Percentiles rank a stretch among this genome's conserved stretches.
Evolutionary conservation across 2,329 filamentous ascomycete genomes (phyloP).

Genomic region (Corniculantispora saksenae): DNA sequence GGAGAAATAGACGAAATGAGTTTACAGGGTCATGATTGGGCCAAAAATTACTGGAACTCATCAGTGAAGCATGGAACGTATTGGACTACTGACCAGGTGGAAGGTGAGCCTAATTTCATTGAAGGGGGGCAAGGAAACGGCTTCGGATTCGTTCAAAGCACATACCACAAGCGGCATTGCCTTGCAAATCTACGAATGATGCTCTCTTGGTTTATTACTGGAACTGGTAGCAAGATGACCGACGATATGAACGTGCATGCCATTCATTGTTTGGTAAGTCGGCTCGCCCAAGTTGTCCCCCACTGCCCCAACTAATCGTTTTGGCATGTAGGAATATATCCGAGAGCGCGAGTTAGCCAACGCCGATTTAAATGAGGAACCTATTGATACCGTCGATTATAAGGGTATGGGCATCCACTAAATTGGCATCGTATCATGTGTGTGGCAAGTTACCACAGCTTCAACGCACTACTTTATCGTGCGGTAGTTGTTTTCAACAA

Average conservation of each 20-base stretch:
- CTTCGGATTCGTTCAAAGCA: conserved; percentile 8
- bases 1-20: background rate
- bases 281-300: background rate
- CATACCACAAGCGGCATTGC: conserved; percentile 3
- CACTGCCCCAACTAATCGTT: background rate
- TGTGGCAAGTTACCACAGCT: too few relatives aligned
- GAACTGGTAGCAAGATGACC: background rate
- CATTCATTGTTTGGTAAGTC: conserved; percentile 6
- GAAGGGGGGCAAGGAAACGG: conserved; percentile 4
- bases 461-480: too few relatives aligned
- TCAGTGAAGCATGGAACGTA: conserved; percentile 4
- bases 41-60: background rate
- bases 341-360: background rate
- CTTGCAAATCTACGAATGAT: conserved; percentile 12
- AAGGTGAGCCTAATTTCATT: conserved; percentile 5
- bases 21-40: background rate
- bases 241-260: background rate
- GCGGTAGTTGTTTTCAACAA: too few relatives aligned
- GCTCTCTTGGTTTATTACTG: conserved; percentile 8
- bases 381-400: background rate
- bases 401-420: background rate
- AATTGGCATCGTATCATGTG: too few relatives aligned
- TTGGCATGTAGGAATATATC: background rate
- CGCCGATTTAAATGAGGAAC: background rate
- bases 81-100: conserved; percentile 1